Percentiles rank a stretch among this genome's conserved stretches.
Conservation (phyloP, 257 asterid genomes). For the Ilex aquifolium region DNA sequence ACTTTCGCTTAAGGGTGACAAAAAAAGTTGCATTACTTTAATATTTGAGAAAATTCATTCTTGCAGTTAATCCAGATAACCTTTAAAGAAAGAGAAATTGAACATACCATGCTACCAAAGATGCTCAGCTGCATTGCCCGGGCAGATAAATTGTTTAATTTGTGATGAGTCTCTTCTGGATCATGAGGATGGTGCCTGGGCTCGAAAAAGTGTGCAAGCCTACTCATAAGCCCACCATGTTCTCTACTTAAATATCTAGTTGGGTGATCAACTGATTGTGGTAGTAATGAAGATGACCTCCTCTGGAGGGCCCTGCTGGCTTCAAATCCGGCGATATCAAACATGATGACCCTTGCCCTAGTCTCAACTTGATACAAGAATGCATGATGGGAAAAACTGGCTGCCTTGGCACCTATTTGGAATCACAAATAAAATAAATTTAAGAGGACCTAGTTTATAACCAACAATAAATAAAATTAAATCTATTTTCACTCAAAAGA, state of each 20-base stretch:
- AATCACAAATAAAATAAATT: not conserved
- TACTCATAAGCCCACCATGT: constrained; percentile 63
- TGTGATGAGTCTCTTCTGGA: constrained; percentile 27
- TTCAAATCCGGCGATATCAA: constrained; percentile 65
- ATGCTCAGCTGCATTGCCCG: constrained; percentile 75
- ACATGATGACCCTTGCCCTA: constrained; percentile 56
- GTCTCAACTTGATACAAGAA: constrained; percentile 63
- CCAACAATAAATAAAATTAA: too few relatives aligned
- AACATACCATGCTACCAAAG: constrained; percentile 73
- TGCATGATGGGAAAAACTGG: constrained; percentile 51
- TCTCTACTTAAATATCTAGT: constrained; percentile 42
- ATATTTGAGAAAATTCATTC: too few relatives aligned
- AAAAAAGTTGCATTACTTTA: too few relatives aligned
- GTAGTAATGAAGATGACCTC: constrained; percentile 44
- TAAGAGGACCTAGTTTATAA: too few relatives aligned
- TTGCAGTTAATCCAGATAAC: not conserved
- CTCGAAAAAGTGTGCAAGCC: constrained; percentile 51
- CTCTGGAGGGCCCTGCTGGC: constrained; percentile 42
- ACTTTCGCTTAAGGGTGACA: too few relatives aligned
- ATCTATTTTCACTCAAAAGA: too few relatives aligned
- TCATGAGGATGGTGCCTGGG: constrained; percentile 21
- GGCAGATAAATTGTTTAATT: constrained; percentile 50
- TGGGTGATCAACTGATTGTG: constrained; percentile 45
- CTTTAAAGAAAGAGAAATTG: not conserved
- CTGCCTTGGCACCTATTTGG: constrained; percentile 34